phyloP scores from a whole-genome alignment of 228 moss, liverwort and hornwort species.

The Sphagnum fallax region DNA sequence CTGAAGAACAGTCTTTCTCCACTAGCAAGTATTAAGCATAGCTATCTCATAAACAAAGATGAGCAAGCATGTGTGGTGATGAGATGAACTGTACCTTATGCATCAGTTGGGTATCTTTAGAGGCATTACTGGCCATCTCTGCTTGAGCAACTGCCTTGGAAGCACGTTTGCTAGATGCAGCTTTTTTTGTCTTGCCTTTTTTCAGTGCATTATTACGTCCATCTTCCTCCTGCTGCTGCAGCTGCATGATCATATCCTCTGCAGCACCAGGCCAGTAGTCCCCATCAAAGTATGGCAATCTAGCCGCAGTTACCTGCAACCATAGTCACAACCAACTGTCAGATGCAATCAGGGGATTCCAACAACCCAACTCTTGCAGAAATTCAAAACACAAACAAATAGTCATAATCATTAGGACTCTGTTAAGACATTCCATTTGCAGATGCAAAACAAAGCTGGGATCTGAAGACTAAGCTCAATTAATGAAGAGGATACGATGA shows the following conservation, averaged over 20 bases:
- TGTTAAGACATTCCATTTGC: too few species aligned
- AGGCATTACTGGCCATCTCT: constrained; percentile 91
- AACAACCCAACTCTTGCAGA: too few species aligned
- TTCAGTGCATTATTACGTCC: constrained; percentile 82
- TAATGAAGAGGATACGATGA: too few species aligned
- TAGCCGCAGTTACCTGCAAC: constrained; percentile 76
- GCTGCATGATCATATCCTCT: constrained; percentile 97
- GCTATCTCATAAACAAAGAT: too few species aligned
- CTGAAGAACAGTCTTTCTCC: not conserved
- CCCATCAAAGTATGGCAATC: constrained; percentile 94
- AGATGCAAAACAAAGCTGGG: too few species aligned
- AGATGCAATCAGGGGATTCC: too few species aligned
- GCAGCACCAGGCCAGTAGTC: constrained; percentile 99
- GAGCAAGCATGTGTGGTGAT: too few species aligned
- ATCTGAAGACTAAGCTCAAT: too few species aligned
- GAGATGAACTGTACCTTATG: constrained; percentile 48
- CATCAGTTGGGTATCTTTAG: constrained; percentile 92
- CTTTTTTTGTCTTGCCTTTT: constrained; percentile 93
- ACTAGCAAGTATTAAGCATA: too few species aligned
- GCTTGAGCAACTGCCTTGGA: constrained; percentile 80
- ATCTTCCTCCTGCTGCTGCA: constrained; percentile 97
- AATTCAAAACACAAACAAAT: too few species aligned
- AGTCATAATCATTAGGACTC: too few species aligned
- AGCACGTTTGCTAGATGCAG: constrained; percentile 84
- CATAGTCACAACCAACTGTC: too few species aligned